Evolutionary conservation across 257 asterid species (phyloP).

Genomic region (Prunella vulgaris): DNA sequence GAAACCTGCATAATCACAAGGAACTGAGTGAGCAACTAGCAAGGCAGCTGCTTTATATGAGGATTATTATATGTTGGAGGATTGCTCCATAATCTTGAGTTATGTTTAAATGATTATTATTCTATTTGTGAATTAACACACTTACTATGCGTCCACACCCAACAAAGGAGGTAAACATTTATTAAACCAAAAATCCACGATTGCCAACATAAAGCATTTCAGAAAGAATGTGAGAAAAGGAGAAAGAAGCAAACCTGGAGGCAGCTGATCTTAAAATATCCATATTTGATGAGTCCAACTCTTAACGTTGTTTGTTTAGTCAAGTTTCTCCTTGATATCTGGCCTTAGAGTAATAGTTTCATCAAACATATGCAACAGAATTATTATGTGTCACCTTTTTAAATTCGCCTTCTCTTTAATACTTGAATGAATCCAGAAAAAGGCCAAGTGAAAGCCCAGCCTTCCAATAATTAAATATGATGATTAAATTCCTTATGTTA

Average conservation of each 20-base stretch:
- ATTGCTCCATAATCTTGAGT: background rate
- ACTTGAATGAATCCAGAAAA: conserved; percentile 91
- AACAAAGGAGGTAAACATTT: background rate
- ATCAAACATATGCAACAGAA: conserved; percentile 4
- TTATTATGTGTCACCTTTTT: background rate
- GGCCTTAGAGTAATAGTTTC: background rate
- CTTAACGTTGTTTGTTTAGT: conserved; percentile 26
- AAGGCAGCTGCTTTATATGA: background rate
- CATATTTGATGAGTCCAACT: conserved; percentile 33
- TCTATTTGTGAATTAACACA: background rate
- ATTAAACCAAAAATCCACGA: background rate
- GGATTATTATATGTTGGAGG: background rate
- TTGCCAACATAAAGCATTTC: background rate
- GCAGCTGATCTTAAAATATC: conserved; percentile 40
- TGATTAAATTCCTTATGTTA: conserved; percentile 41
- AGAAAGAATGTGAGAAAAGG: background rate
- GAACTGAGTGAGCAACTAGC: background rate
- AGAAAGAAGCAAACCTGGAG: conserved; percentile 35
- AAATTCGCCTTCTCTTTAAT: conserved; percentile 25
- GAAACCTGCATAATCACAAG: background rate
- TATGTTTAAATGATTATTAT: background rate
- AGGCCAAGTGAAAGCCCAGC: conserved; percentile 85
- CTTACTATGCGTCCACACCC: background rate
- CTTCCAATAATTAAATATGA: conserved; percentile 85
- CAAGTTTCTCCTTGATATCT: conserved; percentile 32